Conservation (phyloP, 441 rosid genomes). For the Pelargonium fulgidum region DNA sequence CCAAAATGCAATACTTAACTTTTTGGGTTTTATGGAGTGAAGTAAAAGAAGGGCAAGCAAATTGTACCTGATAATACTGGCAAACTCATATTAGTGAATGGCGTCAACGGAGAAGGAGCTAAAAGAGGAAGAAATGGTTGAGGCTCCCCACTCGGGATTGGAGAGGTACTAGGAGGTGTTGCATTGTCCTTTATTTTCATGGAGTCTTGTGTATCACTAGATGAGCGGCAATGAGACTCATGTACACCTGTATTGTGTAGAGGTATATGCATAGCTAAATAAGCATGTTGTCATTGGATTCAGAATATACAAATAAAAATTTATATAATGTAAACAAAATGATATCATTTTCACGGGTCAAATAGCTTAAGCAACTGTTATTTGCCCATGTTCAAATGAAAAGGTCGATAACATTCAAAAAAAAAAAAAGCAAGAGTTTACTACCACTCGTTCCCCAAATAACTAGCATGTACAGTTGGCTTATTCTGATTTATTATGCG, state of each 20-base stretch:
- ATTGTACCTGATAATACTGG: slow-evolving; percentile 29
- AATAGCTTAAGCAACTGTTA: no score
- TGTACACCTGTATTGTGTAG: slow-evolving; percentile 18
- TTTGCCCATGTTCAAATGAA: no score
- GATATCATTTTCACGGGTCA: no score
- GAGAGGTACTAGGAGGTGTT: slow-evolving; percentile 24
- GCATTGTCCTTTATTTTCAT: slow-evolving; percentile 12
- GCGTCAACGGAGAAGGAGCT: slow-evolving; percentile 34
- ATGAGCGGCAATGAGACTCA: slow-evolving; percentile 15
- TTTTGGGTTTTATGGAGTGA: neutral
- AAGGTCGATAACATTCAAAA: no score
- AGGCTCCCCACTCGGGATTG: slow-evolving; percentile 19
- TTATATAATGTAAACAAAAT: no score
- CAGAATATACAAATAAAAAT: no score
- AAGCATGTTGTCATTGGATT: neutral
- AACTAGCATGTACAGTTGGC: no score
- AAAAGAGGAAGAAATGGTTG: slow-evolving; percentile 33
- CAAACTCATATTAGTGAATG: slow-evolving; percentile 21
- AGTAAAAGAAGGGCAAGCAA: slow-evolving; percentile 9
- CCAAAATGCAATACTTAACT: neutral
- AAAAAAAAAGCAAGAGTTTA: no score
- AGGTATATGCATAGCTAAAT: slow-evolving; percentile 12
- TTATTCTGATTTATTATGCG: no score
- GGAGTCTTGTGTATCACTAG: slow-evolving; percentile 1
- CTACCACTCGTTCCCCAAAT: no score